These are phyloP conservation scores for Gastrolobium villosum DNA, from an alignment of 306 rosid species.

Conservation along the genomic window DNA sequence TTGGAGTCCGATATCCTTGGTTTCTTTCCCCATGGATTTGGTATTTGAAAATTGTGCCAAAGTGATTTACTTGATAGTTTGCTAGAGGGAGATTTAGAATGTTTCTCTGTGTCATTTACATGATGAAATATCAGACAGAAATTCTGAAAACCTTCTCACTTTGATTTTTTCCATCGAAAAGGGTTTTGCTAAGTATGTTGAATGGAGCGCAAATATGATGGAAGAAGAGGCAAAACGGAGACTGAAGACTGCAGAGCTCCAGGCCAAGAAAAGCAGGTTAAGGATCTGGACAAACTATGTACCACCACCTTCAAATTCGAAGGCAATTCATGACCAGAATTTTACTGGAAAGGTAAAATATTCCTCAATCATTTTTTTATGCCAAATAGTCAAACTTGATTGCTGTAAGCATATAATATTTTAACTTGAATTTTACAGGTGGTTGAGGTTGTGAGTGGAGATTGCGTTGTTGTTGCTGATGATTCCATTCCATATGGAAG, in stretches of 20 bases:
- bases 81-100: neutral
- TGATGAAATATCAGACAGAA: conserved; percentile 7
- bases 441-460: conserved; percentile 99
- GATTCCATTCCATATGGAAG: conserved; percentile 90
- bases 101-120: neutral
- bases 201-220: conserved; percentile 99
- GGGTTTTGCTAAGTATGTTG: conserved; percentile 94
- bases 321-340: conserved; percentile 96
- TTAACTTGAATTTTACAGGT: conserved; percentile 64
- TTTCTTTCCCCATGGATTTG: conserved; percentile 19
- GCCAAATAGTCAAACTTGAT: conserved; percentile 7
- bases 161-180: conserved; percentile 39
- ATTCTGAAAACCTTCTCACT: conserved; percentile 28
- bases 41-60: neutral
- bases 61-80: conserved; percentile 18
- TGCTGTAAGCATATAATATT: conserved; percentile 27
- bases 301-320: conserved; percentile 91
- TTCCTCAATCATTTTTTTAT: conserved; percentile 19
- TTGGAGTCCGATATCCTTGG: conserved; percentile 14
- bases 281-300: conserved; percentile 92
- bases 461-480: conserved; percentile 93
- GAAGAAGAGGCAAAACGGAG: conserved; percentile 93
- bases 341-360: conserved; percentile 90
- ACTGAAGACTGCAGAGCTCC: conserved; percentile 87
- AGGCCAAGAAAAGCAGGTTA: conserved; percentile 83